phyloP scores from a whole-genome alignment of 2,329 filamentous ascomycete species.

The Aspergillus fumigatiaffinis region DNA sequence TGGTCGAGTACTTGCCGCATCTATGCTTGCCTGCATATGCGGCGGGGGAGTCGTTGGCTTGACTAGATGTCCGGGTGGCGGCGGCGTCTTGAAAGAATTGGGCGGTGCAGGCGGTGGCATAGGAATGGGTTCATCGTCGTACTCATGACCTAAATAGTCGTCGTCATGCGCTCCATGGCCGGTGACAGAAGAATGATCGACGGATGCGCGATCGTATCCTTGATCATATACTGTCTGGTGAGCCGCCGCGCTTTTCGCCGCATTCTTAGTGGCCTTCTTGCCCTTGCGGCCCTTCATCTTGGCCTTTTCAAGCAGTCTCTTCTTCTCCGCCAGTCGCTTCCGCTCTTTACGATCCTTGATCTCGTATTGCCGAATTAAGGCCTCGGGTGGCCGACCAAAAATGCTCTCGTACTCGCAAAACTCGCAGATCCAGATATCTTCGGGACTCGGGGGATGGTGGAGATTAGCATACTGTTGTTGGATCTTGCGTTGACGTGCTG shows the following conservation, averaged over 20 bases:
- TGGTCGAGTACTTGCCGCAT: constrained; percentile 28
- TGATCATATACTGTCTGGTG: constrained; percentile 36
- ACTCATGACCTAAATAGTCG: constrained; percentile 47
- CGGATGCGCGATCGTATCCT: constrained; percentile 38
- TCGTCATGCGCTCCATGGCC: constrained; percentile 46
- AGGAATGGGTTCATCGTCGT: constrained; percentile 47
- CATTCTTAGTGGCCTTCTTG: constrained; percentile 72
- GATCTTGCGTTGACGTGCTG: constrained; percentile 72
- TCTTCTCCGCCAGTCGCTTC: constrained; percentile 80
- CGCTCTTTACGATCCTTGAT: constrained; percentile 85
- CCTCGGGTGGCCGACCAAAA: constrained; percentile 79
- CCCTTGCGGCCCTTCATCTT: constrained; percentile 90
- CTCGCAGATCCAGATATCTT: constrained; percentile 92
- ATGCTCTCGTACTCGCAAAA: constrained; percentile 98
- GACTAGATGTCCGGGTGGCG: constrained; percentile 57
- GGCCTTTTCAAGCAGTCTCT: constrained; percentile 80
- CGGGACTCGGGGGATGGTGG: constrained; percentile 64
- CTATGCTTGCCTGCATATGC: constrained; percentile 21
- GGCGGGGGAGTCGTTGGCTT: constrained; percentile 15
- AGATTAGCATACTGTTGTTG: constrained; percentile 74
- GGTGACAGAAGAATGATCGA: constrained; percentile 36
- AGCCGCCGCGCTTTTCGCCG: constrained; percentile 44
- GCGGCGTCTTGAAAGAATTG: constrained; percentile 64
- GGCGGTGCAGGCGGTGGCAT: constrained; percentile 42
- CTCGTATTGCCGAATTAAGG: constrained; percentile 87